phyloP scores from a whole-genome alignment of 192 early-diverging fungal genomes.

The Coemansia brasiliensis region DNA sequence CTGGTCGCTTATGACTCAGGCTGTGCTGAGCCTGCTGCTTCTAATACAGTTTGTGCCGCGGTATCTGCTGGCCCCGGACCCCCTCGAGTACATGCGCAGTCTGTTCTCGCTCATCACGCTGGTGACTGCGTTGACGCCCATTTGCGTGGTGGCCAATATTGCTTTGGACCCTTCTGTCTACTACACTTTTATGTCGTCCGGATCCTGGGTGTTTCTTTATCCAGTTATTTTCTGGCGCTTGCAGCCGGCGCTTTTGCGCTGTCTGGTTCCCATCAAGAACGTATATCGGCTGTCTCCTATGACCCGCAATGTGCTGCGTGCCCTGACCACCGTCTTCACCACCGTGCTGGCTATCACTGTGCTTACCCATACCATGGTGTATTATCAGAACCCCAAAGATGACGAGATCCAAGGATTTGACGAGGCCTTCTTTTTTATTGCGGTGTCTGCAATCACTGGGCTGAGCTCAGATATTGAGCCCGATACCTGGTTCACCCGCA shows the following conservation, averaged over 20 bases:
- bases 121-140: slow-evolving; percentile 59
- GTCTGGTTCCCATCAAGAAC: slow-evolving; percentile 66
- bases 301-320: slow-evolving; percentile 62
- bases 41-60: slow-evolving; percentile 64
- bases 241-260: slow-evolving; percentile 61
- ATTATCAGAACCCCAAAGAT: slow-evolving; percentile 57
- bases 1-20: slow-evolving; percentile 47
- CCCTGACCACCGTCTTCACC: slow-evolving; percentile 64
- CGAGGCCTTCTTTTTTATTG: slow-evolving; percentile 63
- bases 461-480: slow-evolving; percentile 69
- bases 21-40: slow-evolving; percentile 47
- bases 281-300: slow-evolving; percentile 59
- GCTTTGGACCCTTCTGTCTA: slow-evolving; percentile 37
- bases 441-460: slow-evolving; percentile 61
- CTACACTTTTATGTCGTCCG: slow-evolving; percentile 64
- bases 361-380: slow-evolving; percentile 66
- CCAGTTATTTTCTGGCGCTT: slow-evolving; percentile 69
- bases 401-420: slow-evolving; percentile 54
- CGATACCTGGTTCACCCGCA: slow-evolving; percentile 56
- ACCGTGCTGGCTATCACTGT: slow-evolving; percentile 72
- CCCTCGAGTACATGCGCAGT: slow-evolving; percentile 46
- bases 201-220: slow-evolving; percentile 55
- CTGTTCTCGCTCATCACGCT: slow-evolving; percentile 60
- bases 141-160: slow-evolving; percentile 47
- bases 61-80: slow-evolving; percentile 61